Evolutionary conservation across 306 rosid species (phyloP).

Genomic region (Bauhinia variegata): DNA sequence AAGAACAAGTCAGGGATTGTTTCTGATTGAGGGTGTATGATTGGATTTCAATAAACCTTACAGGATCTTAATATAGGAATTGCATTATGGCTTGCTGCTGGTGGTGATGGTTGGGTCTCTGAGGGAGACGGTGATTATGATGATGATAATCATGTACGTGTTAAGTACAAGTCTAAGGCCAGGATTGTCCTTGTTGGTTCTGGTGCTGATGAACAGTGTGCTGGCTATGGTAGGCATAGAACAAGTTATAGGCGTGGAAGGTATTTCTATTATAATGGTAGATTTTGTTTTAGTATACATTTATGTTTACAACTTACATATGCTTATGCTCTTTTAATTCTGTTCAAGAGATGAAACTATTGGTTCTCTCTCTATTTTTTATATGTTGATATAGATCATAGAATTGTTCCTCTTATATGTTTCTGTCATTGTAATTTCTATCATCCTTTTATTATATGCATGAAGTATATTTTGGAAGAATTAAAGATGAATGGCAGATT

Average conservation of each 20-base stretch:
- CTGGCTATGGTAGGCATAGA: constrained; percentile 97
- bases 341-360: constrained; percentile 13
- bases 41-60: constrained; percentile 28
- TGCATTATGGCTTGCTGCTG: constrained; percentile 90
- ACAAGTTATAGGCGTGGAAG: constrained; percentile 82
- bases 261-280: constrained; percentile 45
- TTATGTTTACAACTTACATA: not conserved
- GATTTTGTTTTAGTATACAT: constrained; percentile 26
- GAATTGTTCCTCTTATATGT: constrained; percentile 12
- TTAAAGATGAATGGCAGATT: not conserved
- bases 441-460: constrained; percentile 5
- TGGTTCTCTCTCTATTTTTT: not conserved
- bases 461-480: not conserved
- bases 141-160: constrained; percentile 46
- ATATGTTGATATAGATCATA: constrained; percentile 18
- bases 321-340: constrained; percentile 9
- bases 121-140: constrained; percentile 46
- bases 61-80: constrained; percentile 94
- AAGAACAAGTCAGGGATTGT: not conserved
- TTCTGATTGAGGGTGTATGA: constrained; percentile 28
- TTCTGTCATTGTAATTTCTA: constrained; percentile 6
- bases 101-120: constrained; percentile 83
- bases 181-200: constrained; percentile 97
- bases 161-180: constrained; percentile 76
- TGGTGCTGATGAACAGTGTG: constrained; percentile 99